Base-by-base conservation (phyloP, 2,329 filamentous ascomycete species). In the Cladosporium cucumerinum region DNA sequence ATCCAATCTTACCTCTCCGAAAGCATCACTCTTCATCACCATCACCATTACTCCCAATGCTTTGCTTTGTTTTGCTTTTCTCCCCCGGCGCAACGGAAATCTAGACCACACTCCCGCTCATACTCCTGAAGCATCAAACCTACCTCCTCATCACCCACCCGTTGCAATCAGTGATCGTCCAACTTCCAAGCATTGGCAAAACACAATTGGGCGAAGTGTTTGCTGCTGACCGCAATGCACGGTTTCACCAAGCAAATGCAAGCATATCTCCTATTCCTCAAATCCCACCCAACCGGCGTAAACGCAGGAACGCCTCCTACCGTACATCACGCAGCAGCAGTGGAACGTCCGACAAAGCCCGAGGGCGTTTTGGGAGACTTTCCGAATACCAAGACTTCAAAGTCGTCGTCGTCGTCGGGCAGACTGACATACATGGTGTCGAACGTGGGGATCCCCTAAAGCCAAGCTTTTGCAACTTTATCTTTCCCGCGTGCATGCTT, bases 181-280 rank as follows among this genome's bases (percentile, higher is more conserved):
- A 11, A 2, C 28, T 54, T 32, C 51, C 51, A 54, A 54, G 51
- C 51, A 54, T 54, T 54, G 51, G 51, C 51, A 54, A 32, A 54
- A 34, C 32, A 34, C 32, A 34, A 34, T 14, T 11, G 32, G 32
- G 32, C 12, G 5, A 34, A 34, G 32, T 34, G 32, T 34, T 34
- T 43, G 36, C 51, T 30, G 30, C 51, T 28, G 51, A 57, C 54
- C 54, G 30, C 54, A 57, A 55, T 21, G 26, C 26, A 39, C 32
- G 28, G 54, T 57, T 57, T 57, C 54, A 57, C 54, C 54, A 57
- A 57, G 54, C 48, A 52, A 52, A 52, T 26, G 48, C 48, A 52
- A 52, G 23, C 48, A 52, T 46, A 46, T 46, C 39, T 21, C n/a
- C 39, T 8, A 46, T 46, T n/a, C 39, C 28, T 8, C 36, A 43